A percentile compares a stretch with the other conserved stretches of the same genome.
Conservation (phyloP, 306 rosid genomes). For the Macrotyloma uniflorum region DNA sequence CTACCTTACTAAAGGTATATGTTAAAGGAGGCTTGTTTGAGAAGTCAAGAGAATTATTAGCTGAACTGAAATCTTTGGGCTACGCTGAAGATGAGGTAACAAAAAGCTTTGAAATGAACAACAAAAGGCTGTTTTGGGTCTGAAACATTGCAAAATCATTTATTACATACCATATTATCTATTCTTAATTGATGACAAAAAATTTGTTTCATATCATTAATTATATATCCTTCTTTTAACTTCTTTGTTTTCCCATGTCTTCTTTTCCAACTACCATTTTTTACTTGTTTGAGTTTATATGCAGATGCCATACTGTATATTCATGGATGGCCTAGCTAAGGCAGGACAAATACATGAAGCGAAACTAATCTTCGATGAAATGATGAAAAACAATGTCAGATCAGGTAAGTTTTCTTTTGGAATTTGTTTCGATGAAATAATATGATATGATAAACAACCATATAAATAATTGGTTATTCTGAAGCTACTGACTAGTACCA, state of each 20-base stretch:
- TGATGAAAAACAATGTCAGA: slow-evolving; percentile 59
- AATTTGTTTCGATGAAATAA: slow-evolving; percentile 27
- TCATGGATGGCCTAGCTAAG: slow-evolving; percentile 88
- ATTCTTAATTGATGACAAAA: slow-evolving; percentile 13
- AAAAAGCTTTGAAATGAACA: slow-evolving; percentile 5
- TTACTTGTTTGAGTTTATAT: slow-evolving; percentile 18
- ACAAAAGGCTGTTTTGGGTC: slow-evolving; percentile 7
- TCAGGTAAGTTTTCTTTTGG: slow-evolving; percentile 59
- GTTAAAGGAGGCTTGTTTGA: slow-evolving; percentile 90
- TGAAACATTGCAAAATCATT: slow-evolving; percentile 22
- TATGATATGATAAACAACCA: not conserved
- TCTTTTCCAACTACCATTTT: slow-evolving; percentile 21
- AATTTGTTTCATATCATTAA: slow-evolving; percentile 15
- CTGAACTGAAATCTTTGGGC: slow-evolving; percentile 71
- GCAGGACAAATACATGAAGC: slow-evolving; percentile 75
- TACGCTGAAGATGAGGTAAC: slow-evolving; percentile 90
- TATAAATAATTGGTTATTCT: not conserved
- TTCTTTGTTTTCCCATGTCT: not conserved
- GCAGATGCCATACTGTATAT: slow-evolving; percentile 88
- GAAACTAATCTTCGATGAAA: slow-evolving; percentile 66
- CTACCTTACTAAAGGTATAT: slow-evolving; percentile 90
- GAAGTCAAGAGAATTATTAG: slow-evolving; percentile 74
- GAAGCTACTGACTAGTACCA: slow-evolving; percentile 5
- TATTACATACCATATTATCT: slow-evolving; percentile 3
- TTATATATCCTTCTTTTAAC: slow-evolving; percentile 7